Evolutionary conservation across 345 rosid species (phyloP), one percentile per base, ranked within the genome.

Genomic region (Lenwebbia sp.): DNA sequence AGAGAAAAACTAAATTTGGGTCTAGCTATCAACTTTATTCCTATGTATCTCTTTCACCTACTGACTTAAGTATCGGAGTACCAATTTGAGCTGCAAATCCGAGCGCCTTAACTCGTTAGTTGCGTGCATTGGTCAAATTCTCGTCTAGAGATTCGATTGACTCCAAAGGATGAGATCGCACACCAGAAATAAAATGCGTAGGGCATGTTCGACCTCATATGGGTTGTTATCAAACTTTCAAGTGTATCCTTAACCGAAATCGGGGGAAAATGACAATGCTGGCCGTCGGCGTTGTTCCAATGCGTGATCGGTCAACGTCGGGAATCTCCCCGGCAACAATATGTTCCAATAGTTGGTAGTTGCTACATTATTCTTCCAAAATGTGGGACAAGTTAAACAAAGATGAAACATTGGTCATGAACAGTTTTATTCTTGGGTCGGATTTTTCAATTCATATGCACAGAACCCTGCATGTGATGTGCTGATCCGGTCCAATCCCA

Each of bases 151-250:
- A 33, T 37, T 47, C 13, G 10, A 2, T 33, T 0, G 47, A 70
- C 26, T 70, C 13, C 0, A 33, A 6, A 70, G 7, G 13, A 33
- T 37, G 21, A 33, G 47, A 70, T 33, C 1, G 25, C 25, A 10
- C 3, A 0, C 5, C 5, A 11, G 13, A 2, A 3, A 19, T 70
- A 8, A 8, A 10, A 37, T 33, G 47, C 0, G 5, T 21, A 19
- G 26, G 81, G 13, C 81, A 70, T 70, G 78, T 10, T 70, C 47
- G 10, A 70, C 10, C 25, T 65, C 47, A 19, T 4, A 6, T 0
- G 2, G 13, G 14, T 10, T 6, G 10, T 22, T 37, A 37, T 23
- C 7, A 37, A 70, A 19, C 81, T 33, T 40, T 10, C 37, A 37
- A 9, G 0, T 37, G 47, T 44, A 37, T 37, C 47, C 47, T 22